Evolutionary conservation across 257 asterid genomes (phyloP).

Genomic region (Anisodus tanguticus): DNA sequence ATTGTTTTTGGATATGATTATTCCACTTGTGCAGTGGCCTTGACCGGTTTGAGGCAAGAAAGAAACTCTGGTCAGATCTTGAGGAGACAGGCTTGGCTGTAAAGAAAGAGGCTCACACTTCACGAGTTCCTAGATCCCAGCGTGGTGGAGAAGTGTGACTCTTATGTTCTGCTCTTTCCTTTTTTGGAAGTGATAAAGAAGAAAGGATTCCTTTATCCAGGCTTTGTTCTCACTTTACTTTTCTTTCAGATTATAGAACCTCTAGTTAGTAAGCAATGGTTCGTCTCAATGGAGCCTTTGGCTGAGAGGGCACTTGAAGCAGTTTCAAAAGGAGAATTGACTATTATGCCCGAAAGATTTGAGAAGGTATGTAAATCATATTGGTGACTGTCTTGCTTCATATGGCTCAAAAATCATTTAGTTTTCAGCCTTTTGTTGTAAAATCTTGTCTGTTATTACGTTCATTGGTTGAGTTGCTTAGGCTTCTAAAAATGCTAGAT

Average conservation of each 20-base stretch:
- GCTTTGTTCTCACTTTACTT: slow-evolving; percentile 37
- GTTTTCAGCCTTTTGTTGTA: slow-evolving; percentile 23
- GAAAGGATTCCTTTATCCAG: slow-evolving; percentile 34
- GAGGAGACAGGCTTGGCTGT: slow-evolving; percentile 93
- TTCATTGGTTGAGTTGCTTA: slow-evolving; percentile 28
- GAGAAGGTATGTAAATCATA: slow-evolving; percentile 66
- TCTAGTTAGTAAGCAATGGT: slow-evolving; percentile 98
- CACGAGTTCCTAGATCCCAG: slow-evolving; percentile 96
- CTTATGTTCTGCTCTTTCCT: slow-evolving; percentile 25
- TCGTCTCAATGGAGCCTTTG: slow-evolving; percentile 92
- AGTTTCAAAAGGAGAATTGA: slow-evolving; percentile 83
- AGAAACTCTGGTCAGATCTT: slow-evolving; percentile 93
- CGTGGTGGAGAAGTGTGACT: slow-evolving; percentile 97
- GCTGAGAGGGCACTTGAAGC: slow-evolving; percentile 96
- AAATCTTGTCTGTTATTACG: slow-evolving; percentile 24
- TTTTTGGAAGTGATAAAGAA: slow-evolving; percentile 31
- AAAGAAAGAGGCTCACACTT: slow-evolving; percentile 81
- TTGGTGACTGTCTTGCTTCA: slow-evolving; percentile 30
- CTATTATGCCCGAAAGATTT: slow-evolving; percentile 90
- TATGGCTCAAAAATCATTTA: slow-evolving; percentile 23
- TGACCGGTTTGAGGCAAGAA: slow-evolving; percentile 98
- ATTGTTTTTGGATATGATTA: slow-evolving; percentile 35
- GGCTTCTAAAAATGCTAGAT: slow-evolving; percentile 16
- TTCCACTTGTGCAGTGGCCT: slow-evolving; percentile 68
- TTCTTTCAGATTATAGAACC: slow-evolving; percentile 88